Percentiles rank a stretch among this genome's conserved stretches.
These are phyloP conservation scores for Euphorbia peplus DNA, from an alignment of 345 rosid genomes.

Conservation along the genomic window DNA sequence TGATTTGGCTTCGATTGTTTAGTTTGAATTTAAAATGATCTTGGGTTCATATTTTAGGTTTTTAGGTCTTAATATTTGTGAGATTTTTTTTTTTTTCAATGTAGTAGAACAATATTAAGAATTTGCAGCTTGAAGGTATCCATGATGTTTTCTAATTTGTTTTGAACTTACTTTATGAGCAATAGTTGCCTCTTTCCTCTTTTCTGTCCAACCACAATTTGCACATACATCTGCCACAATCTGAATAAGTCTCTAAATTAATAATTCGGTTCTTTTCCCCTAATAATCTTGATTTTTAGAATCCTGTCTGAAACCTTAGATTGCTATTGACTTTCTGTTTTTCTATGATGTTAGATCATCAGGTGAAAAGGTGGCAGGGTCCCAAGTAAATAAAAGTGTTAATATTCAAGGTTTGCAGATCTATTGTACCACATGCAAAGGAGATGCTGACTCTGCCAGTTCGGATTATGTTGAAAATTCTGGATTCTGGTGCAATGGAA, in stretches of 20 bases:
- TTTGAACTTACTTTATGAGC: neutral
- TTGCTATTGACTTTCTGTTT: constrained; percentile 3
- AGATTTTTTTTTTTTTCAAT: neutral
- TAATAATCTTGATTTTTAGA: too few species aligned
- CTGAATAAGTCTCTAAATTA: neutral
- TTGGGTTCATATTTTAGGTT: neutral
- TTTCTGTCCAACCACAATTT: neutral
- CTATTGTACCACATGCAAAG: constrained; percentile 56
- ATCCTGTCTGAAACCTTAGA: too few species aligned
- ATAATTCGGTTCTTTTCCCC: neutral
- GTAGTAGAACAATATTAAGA: neutral
- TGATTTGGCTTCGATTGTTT: neutral
- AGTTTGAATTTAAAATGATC: neutral
- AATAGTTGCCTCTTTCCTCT: neutral
- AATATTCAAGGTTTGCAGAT: constrained; percentile 70
- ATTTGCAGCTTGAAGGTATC: neutral
- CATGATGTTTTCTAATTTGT: constrained; percentile 1
- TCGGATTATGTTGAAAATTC: constrained; percentile 30
- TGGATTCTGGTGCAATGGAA: constrained; percentile 37
- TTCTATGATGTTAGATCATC: constrained; percentile 17
- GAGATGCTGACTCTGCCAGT: constrained; percentile 35
- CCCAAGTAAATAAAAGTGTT: constrained; percentile 63
- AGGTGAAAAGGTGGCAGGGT: constrained; percentile 49
- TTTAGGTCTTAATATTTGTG: neutral
- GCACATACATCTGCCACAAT: neutral